A percentile compares a stretch with the other conserved stretches of the same genome.
phyloP scores from a whole-genome alignment of 139 green algal species.

The Mesotaenium endlicherianum region DNA sequence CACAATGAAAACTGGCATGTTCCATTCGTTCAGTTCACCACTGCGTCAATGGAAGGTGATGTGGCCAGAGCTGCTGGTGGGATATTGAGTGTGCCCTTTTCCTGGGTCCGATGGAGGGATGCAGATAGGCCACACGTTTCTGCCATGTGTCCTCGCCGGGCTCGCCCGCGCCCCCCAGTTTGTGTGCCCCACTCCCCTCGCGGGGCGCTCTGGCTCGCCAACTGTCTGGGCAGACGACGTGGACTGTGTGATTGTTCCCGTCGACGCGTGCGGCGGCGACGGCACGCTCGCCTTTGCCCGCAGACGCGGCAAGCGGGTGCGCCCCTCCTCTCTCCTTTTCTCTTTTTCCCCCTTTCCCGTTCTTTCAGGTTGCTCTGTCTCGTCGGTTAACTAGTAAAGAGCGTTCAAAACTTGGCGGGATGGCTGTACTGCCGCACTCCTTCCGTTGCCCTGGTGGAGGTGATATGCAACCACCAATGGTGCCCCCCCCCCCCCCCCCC shows the following conservation, averaged over 20 bases:
- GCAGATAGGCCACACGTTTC: slow-evolving; percentile 48
- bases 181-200: neutral
- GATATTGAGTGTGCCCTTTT: too few relatives aligned
- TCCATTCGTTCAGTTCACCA: too few relatives aligned
- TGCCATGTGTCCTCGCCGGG: slow-evolving; percentile 43
- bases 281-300: slow-evolving; percentile 2
- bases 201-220: neutral
- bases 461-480: too few relatives aligned
- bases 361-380: neutral
- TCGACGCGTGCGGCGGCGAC: slow-evolving; percentile 10
- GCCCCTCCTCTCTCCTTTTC: neutral
- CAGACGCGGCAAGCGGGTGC: neutral
- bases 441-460: too few relatives aligned
- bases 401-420: too few relatives aligned
- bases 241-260: slow-evolving; percentile 44
- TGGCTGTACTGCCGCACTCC: too few relatives aligned
- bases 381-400: too few relatives aligned
- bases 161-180: slow-evolving; percentile 34
- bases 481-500: too few relatives aligned
- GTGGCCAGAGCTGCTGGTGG: too few relatives aligned
- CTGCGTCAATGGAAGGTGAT: too few relatives aligned
- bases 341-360: neutral
- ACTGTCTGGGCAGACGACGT: slow-evolving; percentile 44
- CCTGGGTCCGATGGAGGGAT: neutral
- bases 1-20: too few relatives aligned